These are phyloP conservation scores for Cymbidium sinense DNA, from an alignment of 106 monocot genomes.

Conservation along the genomic window DNA sequence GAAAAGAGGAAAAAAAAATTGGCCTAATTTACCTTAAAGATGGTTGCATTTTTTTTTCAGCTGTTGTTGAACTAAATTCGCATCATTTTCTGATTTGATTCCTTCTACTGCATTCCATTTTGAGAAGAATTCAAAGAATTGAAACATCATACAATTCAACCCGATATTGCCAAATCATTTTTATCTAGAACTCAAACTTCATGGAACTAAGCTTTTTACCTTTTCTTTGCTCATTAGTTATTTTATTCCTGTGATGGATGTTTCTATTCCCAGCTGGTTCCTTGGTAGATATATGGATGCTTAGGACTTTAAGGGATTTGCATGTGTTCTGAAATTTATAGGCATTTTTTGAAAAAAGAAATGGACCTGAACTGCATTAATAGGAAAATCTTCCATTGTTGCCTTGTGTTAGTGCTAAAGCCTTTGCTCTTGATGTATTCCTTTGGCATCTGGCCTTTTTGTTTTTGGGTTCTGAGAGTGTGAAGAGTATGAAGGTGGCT, in stretches of 20 bases:
- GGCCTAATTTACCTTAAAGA: background rate
- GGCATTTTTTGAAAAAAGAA: no score
- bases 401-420: no score
- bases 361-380: no score
- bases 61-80: background rate
- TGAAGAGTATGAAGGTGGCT: no score
- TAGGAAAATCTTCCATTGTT: no score
- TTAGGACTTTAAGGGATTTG: background rate
- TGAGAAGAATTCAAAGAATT: background rate
- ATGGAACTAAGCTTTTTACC: background rate
- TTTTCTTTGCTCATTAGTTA: background rate
- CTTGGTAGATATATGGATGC: background rate
- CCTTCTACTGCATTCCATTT: background rate
- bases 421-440: no score
- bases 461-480: no score
- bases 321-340: background rate
- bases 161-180: background rate
- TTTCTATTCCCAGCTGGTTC: background rate
- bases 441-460: no score
- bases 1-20: background rate
- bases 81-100: background rate
- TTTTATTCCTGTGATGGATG: background rate
- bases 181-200: conserved; percentile 2
- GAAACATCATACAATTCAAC: background rate
- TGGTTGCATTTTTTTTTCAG: background rate